Base-by-base conservation (phyloP, 129 eudicot species). In the Silybum marianum region DNA sequence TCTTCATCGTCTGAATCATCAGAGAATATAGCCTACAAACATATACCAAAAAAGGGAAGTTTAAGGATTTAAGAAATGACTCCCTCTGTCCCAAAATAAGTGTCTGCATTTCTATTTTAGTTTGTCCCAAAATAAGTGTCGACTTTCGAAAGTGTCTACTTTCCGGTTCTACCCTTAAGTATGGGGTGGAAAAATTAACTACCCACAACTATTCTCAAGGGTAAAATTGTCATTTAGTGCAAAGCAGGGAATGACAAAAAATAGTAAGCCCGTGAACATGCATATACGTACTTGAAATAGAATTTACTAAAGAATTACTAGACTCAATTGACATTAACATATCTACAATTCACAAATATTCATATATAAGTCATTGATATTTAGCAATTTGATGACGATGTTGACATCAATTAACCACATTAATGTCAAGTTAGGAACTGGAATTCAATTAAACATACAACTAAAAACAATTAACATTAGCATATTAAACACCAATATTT, bases 1-100 rank as follows among this genome's bases (percentile, higher is more conserved):
- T 78, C 93, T 69, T 93, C 98, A 44, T 90, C 98, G 38, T 93
- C 99, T 2, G 93, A 88, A 85, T 96, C 99, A 86, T 96, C 99
- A 30, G 99, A 96, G 82, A 96, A 96, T 81, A 96, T 96, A 79
- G 99, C 97, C 99, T 96, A 80, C 78, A 87, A 42, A 72, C n/a
- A 54, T 23, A 7, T 34, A 7, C 60, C 19, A 78, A 73, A 13
- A 66, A 6, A 9, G 10, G 40, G 18, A 4, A 38, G 68, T 73
- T 48, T 18, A 32, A 32, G 6, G 36, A 32, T 32, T 26, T 71
- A 30, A 68, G 22, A 67, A 44, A 68, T 4, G 22, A 14, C 22
- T 54, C 18, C 60, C 3, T 48, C 6, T 19, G 6, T 18, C 65
- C 22, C 21, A 51, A 54, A 54, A 16, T 18, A 18, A 5, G 23